Percentiles rank a stretch among this genome's conserved stretches.
Evolutionary conservation across 2,329 filamentous ascomycete genomes (phyloP).

Genomic region (Xylariaceae sp.): DNA sequence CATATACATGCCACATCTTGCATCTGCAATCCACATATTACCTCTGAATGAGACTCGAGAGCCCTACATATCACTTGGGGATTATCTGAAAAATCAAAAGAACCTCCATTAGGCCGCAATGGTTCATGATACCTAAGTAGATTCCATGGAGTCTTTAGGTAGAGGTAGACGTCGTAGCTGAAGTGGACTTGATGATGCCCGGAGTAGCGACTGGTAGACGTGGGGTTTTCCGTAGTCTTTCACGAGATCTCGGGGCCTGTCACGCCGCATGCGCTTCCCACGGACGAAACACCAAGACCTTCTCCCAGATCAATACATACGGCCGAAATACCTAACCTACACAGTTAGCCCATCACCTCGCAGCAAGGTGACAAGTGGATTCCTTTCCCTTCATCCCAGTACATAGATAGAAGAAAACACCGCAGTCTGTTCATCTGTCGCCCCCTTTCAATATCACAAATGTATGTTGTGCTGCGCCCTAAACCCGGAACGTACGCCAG

Average conservation of each 20-base stretch:
- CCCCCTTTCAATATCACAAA: background rate
- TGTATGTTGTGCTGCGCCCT: constrained; percentile 7
- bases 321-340: background rate
- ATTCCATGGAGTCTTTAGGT: background rate
- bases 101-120: background rate
- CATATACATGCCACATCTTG: too few relatives aligned
- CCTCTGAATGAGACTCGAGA: too few relatives aligned
- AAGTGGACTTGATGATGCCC: background rate
- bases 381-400: background rate
- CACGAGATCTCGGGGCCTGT: constrained; percentile 1
- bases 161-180: background rate
- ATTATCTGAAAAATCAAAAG: too few relatives aligned
- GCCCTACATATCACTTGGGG: too few relatives aligned
- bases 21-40: too few relatives aligned
- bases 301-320: background rate
- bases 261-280: constrained; percentile 4
- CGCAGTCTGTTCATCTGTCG: background rate
- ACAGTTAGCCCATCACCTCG: background rate
- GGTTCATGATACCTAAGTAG: background rate
- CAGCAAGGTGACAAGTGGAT: constrained; percentile 3
- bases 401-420: too few relatives aligned
- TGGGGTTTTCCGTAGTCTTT: background rate
- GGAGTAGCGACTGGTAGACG: background rate
- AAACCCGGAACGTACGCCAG: background rate
- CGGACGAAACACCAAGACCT: constrained; percentile 14